Base-by-base conservation (phyloP, 108 stramenopile genomes). In the Chaetoceros muelleri region DNA sequence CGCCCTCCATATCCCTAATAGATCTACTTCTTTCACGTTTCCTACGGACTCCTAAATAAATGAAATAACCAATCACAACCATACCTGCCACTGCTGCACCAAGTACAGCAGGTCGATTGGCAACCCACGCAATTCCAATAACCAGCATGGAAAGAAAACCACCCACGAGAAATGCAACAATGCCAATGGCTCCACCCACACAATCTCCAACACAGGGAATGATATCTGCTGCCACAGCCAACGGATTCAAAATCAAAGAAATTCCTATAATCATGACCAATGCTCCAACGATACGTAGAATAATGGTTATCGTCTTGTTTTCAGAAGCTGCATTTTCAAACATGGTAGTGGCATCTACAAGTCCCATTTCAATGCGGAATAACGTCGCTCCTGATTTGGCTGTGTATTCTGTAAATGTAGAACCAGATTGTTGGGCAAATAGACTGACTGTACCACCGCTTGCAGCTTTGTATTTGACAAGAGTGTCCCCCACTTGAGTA, bases 191-290 rank as follows among this genome's bases (percentile, higher is more conserved):
- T 1, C 28, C 60, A 29, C 53, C 55, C 29, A 72, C 20, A 26
- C 48, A 52, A 31, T 64, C 55, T 16, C 71, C 71, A 24, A 70
- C 47, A 26, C 59, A 62, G 1, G 73, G 73, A 5, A 74, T 58
- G 28, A 60, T 46, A 29, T 74, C 73, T 0, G 69, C 60, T 23
- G 58, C 28, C 2, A 58, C 57, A 24, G 47, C 46, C 21, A 74
- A n/a, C 16, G 73, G 73, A 28, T 68, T 49, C 28, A 70, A 31
- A 0, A 67, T 28, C 5, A 62, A 31, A 16, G 50, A 28, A 21
- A 74, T 46, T 25, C 57, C 61, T 1, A 70, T 26, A 24, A 49
- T 50, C 53, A 74, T 70, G 55, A 64, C 27, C 2, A 50, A 2
- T n/a, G 66, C 61, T 2, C 69, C 73, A 13, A 55, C 69, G 2